These are phyloP conservation scores for Mrakia blollopis DNA, from an alignment of 768 basidiomycete genomes.

Conservation along the genomic window DNA sequence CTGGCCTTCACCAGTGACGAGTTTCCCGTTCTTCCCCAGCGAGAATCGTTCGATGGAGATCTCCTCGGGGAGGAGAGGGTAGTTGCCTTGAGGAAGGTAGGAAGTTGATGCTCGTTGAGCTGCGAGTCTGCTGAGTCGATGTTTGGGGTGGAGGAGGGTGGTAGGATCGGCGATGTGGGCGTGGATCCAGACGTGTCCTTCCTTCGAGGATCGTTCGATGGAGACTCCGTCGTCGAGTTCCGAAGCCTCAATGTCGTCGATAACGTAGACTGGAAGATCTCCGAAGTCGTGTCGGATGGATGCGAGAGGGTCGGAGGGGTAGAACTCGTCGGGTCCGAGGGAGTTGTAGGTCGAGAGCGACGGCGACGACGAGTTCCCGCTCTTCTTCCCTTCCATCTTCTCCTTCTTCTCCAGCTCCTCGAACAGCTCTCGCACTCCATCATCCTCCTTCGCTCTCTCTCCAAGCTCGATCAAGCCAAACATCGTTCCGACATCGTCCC, in stretches of 20 bases:
- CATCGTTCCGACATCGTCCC: constrained; percentile 63
- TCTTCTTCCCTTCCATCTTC: neutral
- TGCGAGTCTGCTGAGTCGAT: constrained; percentile 60
- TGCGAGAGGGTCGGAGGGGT: constrained; percentile 60
- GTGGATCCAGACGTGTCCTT: constrained; percentile 70
- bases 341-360: constrained; percentile 41
- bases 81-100: constrained; percentile 63
- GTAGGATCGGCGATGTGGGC: constrained; percentile 92
- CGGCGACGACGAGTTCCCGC: neutral
- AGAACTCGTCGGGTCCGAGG: constrained; percentile 51
- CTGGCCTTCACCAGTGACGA: constrained; percentile 43
- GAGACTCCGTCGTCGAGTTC: constrained; percentile 95
- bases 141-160: constrained; percentile 63
- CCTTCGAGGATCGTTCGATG: constrained; percentile 57
- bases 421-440: constrained; percentile 20
- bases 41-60: constrained; percentile 48
- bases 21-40: constrained; percentile 46
- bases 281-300: constrained; percentile 81
- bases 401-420: constrained; percentile 14
- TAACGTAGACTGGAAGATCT: constrained; percentile 69
- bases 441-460: neutral
- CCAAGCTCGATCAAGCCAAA: constrained; percentile 44
- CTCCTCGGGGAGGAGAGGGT: constrained; percentile 65
- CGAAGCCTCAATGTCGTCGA: constrained; percentile 71
- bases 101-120: constrained; percentile 51